These are phyloP conservation scores for Clavariopsis aquatica DNA, from an alignment of 495 filamentous ascomycete species.

Conservation along the genomic window DNA sequence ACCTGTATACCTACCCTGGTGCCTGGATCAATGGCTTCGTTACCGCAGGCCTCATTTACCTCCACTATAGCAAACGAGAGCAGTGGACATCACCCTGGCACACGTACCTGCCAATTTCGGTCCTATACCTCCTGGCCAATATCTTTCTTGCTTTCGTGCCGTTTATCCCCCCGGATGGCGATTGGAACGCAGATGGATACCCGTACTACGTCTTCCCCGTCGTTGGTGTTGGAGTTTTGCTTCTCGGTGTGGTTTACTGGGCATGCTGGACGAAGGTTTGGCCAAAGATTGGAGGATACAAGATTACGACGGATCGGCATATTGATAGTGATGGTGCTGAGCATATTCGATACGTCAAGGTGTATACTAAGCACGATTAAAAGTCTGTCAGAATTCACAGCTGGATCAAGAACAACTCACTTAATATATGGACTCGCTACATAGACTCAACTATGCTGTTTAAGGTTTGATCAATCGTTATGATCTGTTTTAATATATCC, in stretches of 20 bases:
- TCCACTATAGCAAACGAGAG: constrained; percentile 49
- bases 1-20: constrained; percentile 57
- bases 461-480: too few relatives aligned
- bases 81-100: constrained; percentile 50
- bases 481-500: too few relatives aligned
- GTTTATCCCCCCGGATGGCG: constrained; percentile 49
- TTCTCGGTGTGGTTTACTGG: constrained; percentile 49
- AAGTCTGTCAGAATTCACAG: not conserved
- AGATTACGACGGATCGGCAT: constrained; percentile 46
- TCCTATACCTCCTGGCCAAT: constrained; percentile 47
- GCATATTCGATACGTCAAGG: constrained; percentile 50
- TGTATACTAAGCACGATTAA: constrained; percentile 20
- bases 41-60: constrained; percentile 53
- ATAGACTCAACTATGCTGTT: too few relatives aligned
- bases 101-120: constrained; percentile 41
- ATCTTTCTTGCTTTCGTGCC: constrained; percentile 48
- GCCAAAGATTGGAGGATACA: constrained; percentile 48
- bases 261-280: constrained; percentile 43
- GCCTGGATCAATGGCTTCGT: constrained; percentile 57
- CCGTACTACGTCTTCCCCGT: constrained; percentile 51
- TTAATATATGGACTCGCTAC: not conserved
- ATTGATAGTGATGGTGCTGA: constrained; percentile 49
- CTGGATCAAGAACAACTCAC: not conserved
- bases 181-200: constrained; percentile 40
- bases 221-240: constrained; percentile 47